Percentiles rank a stretch among this genome's conserved stretches.
Conservation (phyloP, 2,329 filamentous ascomycete genomes). For the Monosporascus sp. region DNA sequence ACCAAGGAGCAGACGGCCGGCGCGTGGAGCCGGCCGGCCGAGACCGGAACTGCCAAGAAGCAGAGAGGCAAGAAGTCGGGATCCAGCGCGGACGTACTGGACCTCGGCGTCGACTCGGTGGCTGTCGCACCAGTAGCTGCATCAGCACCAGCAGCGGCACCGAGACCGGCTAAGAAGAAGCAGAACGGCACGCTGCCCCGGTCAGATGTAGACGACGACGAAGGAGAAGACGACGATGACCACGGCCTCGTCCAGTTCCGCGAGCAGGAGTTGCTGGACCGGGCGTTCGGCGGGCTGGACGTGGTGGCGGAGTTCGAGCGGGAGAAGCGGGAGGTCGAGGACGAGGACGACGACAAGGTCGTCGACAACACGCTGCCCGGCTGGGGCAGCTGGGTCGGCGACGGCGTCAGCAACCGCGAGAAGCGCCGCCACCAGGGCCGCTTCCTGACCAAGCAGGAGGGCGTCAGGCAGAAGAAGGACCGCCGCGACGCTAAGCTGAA, state of each 20-base stretch:
- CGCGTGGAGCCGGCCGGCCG: conserved; percentile 24
- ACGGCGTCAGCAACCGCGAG: conserved; percentile 69
- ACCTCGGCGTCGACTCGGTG: conserved; percentile 23
- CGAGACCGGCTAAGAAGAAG: conserved; percentile 23
- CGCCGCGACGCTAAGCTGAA: conserved; percentile 79
- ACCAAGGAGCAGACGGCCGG: conserved; percentile 18
- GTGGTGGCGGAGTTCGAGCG: conserved; percentile 73
- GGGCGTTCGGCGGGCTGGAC: conserved; percentile 84
- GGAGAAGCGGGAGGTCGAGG: conserved; percentile 68
- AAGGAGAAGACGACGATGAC: conserved; percentile 43
- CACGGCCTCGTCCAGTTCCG: conserved; percentile 51
- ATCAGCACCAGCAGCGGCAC: conserved; percentile 14
- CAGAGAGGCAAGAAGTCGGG: conserved; percentile 19
- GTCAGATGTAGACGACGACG: conserved; percentile 19
- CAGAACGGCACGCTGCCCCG: conserved; percentile 11
- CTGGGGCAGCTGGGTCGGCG: conserved; percentile 90
- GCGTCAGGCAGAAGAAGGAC: conserved; percentile 65
- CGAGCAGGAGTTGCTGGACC: conserved; percentile 65
- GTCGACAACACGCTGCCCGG: conserved; percentile 83
- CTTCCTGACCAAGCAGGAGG: conserved; percentile 62
- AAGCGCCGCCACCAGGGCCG: conserved; percentile 58
- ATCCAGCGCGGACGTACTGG: conserved; percentile 19
- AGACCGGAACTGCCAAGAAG: conserved; percentile 17
- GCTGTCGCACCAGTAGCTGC: conserved; percentile 16
- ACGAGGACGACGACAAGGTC: conserved; percentile 77